Evolutionary conservation across 2,329 filamentous ascomycete genomes (phyloP).

Genomic region (Alternaria burnsii): DNA sequence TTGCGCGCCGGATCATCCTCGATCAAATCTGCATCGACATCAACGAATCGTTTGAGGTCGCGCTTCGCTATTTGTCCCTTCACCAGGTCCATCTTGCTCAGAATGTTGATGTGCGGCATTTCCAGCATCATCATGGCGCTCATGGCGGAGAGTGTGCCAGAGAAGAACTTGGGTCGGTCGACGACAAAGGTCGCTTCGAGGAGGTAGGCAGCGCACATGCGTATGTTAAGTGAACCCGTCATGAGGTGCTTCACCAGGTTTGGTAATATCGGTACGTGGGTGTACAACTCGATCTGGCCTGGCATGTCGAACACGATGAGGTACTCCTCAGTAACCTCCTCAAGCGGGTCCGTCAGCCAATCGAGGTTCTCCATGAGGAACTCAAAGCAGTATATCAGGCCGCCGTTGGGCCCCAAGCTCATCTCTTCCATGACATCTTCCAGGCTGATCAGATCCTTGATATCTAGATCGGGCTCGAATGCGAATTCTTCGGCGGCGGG

Average conservation of each 20-base stretch:
- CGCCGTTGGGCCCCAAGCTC: constrained; percentile 88
- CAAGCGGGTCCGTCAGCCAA: constrained; percentile 85
- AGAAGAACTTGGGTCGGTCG: constrained; percentile 96
- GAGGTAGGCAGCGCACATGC: constrained; percentile 91
- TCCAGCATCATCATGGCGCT: constrained; percentile 99
- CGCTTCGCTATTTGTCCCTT: constrained; percentile 87
- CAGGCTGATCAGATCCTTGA: constrained; percentile 91
- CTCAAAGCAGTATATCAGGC: constrained; percentile 95
- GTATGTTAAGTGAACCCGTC: constrained; percentile 84
- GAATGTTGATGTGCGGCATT: constrained; percentile 92
- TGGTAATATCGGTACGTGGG: constrained; percentile 91
- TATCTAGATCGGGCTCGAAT: constrained; percentile 91
- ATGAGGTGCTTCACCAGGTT: constrained; percentile 83
- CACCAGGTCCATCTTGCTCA: constrained; percentile 97
- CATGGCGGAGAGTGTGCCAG: constrained; percentile 95
- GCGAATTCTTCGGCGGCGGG: constrained; percentile 93
- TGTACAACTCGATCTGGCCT: constrained; percentile 98
- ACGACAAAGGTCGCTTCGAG: constrained; percentile 96
- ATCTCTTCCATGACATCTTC: constrained; percentile 98
- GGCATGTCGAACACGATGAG: constrained; percentile 99
- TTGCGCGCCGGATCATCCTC: constrained; percentile 76
- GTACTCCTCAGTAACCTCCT: constrained; percentile 90
- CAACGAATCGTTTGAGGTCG: constrained; percentile 88
- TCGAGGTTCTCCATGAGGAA: constrained; percentile 94
- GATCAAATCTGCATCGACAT: constrained; percentile 82